These are phyloP conservation scores for Punctularia strigosozonata DNA, from an alignment of 768 basidiomycete genomes.

Conservation along the genomic window DNA sequence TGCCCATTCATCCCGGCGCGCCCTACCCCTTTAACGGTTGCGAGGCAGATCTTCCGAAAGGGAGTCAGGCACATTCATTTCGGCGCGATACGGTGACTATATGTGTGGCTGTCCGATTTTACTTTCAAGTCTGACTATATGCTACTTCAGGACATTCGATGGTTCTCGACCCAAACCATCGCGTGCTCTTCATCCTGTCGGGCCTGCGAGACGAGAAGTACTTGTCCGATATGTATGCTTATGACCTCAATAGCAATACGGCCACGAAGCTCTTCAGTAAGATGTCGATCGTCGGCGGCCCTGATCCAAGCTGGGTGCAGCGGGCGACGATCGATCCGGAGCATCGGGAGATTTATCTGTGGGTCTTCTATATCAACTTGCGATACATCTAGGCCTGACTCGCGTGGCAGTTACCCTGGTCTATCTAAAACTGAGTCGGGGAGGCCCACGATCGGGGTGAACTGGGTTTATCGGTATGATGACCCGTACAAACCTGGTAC, in stretches of 20 bases:
- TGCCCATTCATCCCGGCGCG: neutral
- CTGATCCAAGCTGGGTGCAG: conserved; percentile 64
- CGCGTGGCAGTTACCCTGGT: no score
- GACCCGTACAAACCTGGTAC: conserved; percentile 34
- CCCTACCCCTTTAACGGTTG: neutral
- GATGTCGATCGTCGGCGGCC: conserved; percentile 49
- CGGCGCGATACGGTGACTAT: conserved; percentile 59
- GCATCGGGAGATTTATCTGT: conserved; percentile 66
- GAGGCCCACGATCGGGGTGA: no score
- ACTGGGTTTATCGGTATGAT: conserved; percentile 61
- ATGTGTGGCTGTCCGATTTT: neutral
- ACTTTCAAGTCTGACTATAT: neutral
- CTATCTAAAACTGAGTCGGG: no score
- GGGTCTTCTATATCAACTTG: conserved; percentile 12
- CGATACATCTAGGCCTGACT: neutral
- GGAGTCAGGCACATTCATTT: no score
- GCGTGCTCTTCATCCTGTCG: conserved; percentile 59
- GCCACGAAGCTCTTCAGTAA: conserved; percentile 53
- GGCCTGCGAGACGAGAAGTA: conserved; percentile 55
- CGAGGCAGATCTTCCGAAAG: conserved; percentile 12
- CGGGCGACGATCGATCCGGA: conserved; percentile 56
- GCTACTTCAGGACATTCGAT: conserved; percentile 57
- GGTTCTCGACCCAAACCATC: conserved; percentile 53
- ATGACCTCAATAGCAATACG: conserved; percentile 46
- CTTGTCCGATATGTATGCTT: conserved; percentile 68